Base-by-base conservation (phyloP, 2,329 filamentous ascomycete genomes). In the Elsinoe batatas region DNA sequence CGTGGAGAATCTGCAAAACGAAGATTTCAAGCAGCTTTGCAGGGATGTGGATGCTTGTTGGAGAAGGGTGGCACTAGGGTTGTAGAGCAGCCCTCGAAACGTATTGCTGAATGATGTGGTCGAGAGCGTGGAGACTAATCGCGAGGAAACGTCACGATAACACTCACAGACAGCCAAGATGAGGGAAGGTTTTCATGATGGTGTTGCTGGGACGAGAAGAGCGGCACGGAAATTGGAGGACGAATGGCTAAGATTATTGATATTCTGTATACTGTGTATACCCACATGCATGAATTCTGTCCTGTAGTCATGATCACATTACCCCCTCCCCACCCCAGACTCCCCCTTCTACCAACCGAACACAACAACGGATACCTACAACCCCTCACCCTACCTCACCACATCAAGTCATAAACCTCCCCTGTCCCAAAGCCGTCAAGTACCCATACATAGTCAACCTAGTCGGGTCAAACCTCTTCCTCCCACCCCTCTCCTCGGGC, bases 31-130 rank as follows among this genome's bases (percentile, higher is more conserved):
- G 5, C 72, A 69, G 15, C 64, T 81, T n/a, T 75, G 76, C 51
- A 68, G 76, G 58, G 76, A 80, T 63, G 69, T 77, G 44, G 72
- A 74, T 51, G 67, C 67, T 11, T 72, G 74, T 58, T 80, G 77
- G 78, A 68, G 69, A 57, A 69, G 72, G 36, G 68, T 76, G 53
- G 71, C 69, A n/a, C 63, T 77, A n/a, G 72, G 69, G n/a, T 61
- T 69, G 57, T 69, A 61, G 43, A 13, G 26, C 18, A 37, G 17
- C 26, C 33, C 5, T 15, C 17, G 32, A 3, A 20, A 13, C 40
- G n/a, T 7, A 12, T 30, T 40, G 37, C 37, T n/a, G 37, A 13
- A 30, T 7, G 40, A 26, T 22, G 40, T 44, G 3, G 40, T 44
- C 15, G 15, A 13, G 12, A 44, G 40, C 10, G 18, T 44, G 5